Evolutionary conservation across 495 filamentous ascomycete genomes (phyloP), one percentile per base, ranked within the genome.

Genomic region (Aspergillus mulundensis): DNA sequence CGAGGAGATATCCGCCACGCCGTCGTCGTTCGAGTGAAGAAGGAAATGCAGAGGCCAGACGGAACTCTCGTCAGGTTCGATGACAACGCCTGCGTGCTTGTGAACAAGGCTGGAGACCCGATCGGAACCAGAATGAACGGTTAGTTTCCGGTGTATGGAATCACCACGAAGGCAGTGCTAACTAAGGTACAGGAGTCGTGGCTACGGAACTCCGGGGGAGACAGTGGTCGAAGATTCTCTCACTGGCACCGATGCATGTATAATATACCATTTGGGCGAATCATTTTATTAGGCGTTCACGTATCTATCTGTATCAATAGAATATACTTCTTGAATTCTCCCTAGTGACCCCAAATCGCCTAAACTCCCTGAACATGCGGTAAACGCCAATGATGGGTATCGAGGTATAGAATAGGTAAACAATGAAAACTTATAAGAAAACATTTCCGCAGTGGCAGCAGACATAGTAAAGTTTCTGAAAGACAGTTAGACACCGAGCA

Each of bases 181-280:
- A 74, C 53, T 14, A 16, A n/a, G 55, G 41, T 60, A 42, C 58
- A 85, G 88, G 90, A 56, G 82, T 95, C 42, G 90, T 96, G 28
- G 93, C 91, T 16, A 79, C 84, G 42, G 94, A 99, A 73, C 70
- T 99, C 66, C 82, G 89, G 61, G 83, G 86, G 57, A 91, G 87
- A 74, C 85, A 93, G 69, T 97, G 95, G 92, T 94, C 90, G 48
- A 97, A 96, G 82, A 97, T 99, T 62, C 77, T 99, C 70, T 95
- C 90, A 56, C 78, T 99, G 81, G 94, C 94, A 25, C 91, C 94
- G 10, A 88, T 94, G 82, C 87, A 96, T 72, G 82, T 94, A 64
- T 97, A 85, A 69, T 72, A 63, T 68, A 67, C 61, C 57, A 48
- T 45, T 56, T 58, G 60, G 65, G 71, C 69, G 67, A 60, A 59